Evolutionary conservation across 495 filamentous ascomycete genomes (phyloP).

Genomic region (Cudoniella acicularis): DNA sequence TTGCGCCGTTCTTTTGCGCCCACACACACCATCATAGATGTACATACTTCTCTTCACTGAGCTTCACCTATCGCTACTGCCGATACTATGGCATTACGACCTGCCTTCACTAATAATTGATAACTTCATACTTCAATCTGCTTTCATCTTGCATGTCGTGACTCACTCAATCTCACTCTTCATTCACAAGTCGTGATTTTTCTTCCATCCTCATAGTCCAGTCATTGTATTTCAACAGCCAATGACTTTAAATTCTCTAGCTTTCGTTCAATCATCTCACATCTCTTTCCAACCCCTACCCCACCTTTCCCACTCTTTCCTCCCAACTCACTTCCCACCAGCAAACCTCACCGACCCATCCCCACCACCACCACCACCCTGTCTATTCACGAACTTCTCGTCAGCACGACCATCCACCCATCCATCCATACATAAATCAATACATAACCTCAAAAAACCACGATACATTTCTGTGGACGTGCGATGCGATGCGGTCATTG

Average conservation of each 20-base stretch:
- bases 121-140: neutral
- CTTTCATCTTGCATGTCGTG: no score
- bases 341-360: neutral
- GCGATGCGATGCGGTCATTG: no score
- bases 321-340: neutral
- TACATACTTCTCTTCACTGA: neutral
- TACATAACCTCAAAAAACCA: no score
- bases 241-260: no score
- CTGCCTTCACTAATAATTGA: neutral
- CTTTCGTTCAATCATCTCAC: neutral
- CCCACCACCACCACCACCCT: neutral
- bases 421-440: no score
- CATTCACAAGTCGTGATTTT: no score
- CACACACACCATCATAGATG: neutral
- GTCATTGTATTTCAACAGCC: neutral
- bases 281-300: neutral
- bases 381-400: conserved; percentile 8
- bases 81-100: neutral
- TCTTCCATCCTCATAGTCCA: neutral
- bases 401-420: no score
- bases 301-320: no score
- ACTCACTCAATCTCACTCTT: no score
- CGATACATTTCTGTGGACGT: no score
- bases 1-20: neutral
- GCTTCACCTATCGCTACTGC: neutral